Percentiles rank a stretch among this genome's conserved stretches.
Conservation (phyloP, 345 rosid genomes). For the Syzygium aromaticum region DNA sequence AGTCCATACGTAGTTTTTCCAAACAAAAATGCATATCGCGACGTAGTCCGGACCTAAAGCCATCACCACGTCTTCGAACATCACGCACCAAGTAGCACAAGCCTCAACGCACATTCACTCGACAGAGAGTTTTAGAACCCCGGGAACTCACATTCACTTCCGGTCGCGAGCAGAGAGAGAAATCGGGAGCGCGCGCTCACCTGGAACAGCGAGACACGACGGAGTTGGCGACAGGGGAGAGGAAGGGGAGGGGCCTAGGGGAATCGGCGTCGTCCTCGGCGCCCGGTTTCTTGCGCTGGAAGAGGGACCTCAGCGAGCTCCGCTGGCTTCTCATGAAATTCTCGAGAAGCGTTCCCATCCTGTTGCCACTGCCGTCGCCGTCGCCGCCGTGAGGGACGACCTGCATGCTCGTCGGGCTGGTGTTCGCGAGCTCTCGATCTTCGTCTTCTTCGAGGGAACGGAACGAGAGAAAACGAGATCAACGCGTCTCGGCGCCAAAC, state of each 20-base stretch:
- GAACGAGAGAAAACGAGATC: background rate
- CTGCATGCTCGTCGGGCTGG: background rate
- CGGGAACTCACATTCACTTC: background rate
- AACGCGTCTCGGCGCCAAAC: background rate
- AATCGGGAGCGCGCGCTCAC: slow-evolving; percentile 20
- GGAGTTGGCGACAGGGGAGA: slow-evolving; percentile 75
- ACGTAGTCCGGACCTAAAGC: background rate
- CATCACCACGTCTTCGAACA: background rate
- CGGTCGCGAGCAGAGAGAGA: background rate
- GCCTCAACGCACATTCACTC: background rate
- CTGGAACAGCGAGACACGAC: slow-evolving; percentile 84
- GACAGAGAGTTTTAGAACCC: background rate
- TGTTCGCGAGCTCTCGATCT: background rate
- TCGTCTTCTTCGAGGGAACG: background rate
- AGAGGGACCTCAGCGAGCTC: slow-evolving; percentile 52
- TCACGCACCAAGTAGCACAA: background rate
- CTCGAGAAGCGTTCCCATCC: slow-evolving; percentile 29
- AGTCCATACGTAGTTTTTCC: background rate
- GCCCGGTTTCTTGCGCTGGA: slow-evolving; percentile 40
- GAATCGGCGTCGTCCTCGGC: slow-evolving; percentile 30
- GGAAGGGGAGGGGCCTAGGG: slow-evolving; percentile 65
- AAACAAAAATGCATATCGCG: background rate
- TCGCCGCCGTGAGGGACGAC: background rate
- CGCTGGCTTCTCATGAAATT: slow-evolving; percentile 52
- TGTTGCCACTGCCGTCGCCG: background rate